A percentile compares a stretch with the other conserved stretches of the same genome.
phyloP scores from a whole-genome alignment of 1,284 basidiomycete species.

The Puccinia horiana region DNA sequence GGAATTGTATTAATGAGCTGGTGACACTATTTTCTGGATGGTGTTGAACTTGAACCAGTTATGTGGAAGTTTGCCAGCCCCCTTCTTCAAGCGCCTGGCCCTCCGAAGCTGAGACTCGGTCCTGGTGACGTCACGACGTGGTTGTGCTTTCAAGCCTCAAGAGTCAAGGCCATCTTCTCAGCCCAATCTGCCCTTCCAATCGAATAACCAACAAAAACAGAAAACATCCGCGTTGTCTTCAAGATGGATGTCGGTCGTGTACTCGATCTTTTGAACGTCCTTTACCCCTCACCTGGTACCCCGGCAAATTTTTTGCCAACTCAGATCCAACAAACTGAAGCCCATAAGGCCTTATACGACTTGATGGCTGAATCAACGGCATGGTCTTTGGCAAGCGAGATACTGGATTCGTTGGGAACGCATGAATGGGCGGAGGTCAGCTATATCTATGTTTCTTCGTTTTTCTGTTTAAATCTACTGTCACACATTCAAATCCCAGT shows the following conservation, averaged over 20 bases:
- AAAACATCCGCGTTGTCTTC: not conserved
- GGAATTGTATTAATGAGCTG: no score
- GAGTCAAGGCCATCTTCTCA: no score
- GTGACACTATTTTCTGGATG: no score
- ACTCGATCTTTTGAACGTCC: slow-evolving; percentile 12
- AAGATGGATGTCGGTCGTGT: slow-evolving; percentile 20
- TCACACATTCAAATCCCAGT: not conserved
- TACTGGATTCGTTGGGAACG: slow-evolving; percentile 25
- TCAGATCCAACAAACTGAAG: slow-evolving; percentile 28
- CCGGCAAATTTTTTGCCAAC: slow-evolving; percentile 17
- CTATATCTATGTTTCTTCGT: not conserved
- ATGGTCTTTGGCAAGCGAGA: slow-evolving; percentile 40
- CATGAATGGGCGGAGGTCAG: slow-evolving; percentile 29
- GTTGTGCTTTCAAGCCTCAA: no score
- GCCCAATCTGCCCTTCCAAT: no score
- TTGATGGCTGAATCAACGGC: slow-evolving; percentile 35
- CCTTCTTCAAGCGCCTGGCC: no score
- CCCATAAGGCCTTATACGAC: slow-evolving; percentile 40
- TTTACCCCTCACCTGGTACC: slow-evolving; percentile 24
- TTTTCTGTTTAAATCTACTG: no score
- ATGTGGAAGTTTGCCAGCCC: no score
- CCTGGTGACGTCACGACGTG: no score
- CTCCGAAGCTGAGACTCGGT: no score
- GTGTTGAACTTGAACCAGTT: no score
- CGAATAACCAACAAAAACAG: not conserved